Evolutionary conservation across 2,329 filamentous ascomycete genomes (phyloP).

Genomic region (Didymella keratinophila): DNA sequence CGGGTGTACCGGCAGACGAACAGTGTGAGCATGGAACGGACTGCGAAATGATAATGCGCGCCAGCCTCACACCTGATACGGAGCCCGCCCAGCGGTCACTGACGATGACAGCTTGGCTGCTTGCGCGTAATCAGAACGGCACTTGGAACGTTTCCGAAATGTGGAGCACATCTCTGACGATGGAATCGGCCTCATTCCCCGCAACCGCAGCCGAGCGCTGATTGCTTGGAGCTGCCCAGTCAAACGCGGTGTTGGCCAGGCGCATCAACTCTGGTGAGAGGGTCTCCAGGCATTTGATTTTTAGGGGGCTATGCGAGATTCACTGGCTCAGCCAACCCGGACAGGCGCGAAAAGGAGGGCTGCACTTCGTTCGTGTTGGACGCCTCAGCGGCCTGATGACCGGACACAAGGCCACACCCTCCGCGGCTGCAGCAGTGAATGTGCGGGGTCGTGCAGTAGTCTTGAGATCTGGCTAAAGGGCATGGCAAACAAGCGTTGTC

Average conservation of each 20-base stretch:
- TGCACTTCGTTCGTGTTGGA: conserved; percentile 1
- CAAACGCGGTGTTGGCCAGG: conserved; percentile 6
- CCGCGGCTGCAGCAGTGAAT: neutral
- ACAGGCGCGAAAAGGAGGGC: neutral
- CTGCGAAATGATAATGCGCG: conserved; percentile 2
- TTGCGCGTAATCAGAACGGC: conserved; percentile 22
- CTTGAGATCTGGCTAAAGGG: neutral
- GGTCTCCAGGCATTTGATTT: neutral
- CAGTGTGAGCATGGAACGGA: conserved; percentile 11
- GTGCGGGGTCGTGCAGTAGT: neutral
- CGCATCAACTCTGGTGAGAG: neutral
- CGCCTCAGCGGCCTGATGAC: conserved; percentile 1
- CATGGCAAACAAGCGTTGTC: neutral
- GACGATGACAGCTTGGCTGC: conserved; percentile 23
- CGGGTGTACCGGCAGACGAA: conserved; percentile 6
- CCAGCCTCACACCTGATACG: conserved; percentile 9
- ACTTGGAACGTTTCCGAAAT: conserved; percentile 26
- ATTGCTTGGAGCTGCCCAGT: conserved; percentile 16
- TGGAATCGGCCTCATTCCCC: conserved; percentile 5
- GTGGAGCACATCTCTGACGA: conserved; percentile 16
- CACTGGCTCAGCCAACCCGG: neutral
- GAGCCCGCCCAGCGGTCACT: conserved; percentile 9
- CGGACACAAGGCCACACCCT: neutral
- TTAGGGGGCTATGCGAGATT: neutral
- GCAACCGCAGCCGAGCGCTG: conserved; percentile 21